phyloP scores from a whole-genome alignment of 2,329 filamentous ascomycete genomes.

The Sarocladium strictum region DNA sequence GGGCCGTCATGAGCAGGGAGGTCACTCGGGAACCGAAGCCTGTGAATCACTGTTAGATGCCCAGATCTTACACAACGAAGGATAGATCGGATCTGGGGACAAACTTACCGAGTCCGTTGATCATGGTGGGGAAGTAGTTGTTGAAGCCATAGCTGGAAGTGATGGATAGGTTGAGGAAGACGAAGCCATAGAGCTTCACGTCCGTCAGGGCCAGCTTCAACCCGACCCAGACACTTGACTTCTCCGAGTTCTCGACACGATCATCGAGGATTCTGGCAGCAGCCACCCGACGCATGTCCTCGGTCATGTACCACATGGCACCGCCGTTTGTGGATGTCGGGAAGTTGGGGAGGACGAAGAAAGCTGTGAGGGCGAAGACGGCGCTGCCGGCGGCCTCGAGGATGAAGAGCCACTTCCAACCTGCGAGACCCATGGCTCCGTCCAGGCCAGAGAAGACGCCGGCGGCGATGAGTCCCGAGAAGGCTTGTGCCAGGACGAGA shows the following conservation, averaged over 20 bases:
- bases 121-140: slow-evolving; percentile 29
- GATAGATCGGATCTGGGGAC: not conserved
- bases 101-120: slow-evolving; percentile 1
- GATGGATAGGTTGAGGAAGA: slow-evolving; percentile 5
- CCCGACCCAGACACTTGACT: slow-evolving; percentile 1
- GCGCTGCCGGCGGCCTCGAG: slow-evolving; percentile 47
- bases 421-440: slow-evolving; percentile 43
- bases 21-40: slow-evolving; percentile 41
- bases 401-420: slow-evolving; percentile 64
- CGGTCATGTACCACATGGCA: slow-evolving; percentile 12
- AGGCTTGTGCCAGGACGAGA: slow-evolving; percentile 15
- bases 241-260: slow-evolving; percentile 11
- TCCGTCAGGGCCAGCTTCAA: not conserved
- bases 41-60: slow-evolving; percentile 30
- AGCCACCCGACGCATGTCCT: slow-evolving; percentile 13
- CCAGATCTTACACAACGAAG: not conserved
- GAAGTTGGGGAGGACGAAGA: slow-evolving; percentile 12
- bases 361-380: slow-evolving; percentile 12
- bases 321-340: slow-evolving; percentile 8
- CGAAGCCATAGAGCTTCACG: not conserved
- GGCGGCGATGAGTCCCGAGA: slow-evolving; percentile 17
- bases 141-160: slow-evolving; percentile 24
- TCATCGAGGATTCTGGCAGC: slow-evolving; percentile 15
- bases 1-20: slow-evolving; percentile 49
- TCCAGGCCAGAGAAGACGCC: slow-evolving; percentile 24